These are phyloP conservation scores for Diospyros lotus DNA, from an alignment of 148 eudicot species.

Conservation along the genomic window DNA sequence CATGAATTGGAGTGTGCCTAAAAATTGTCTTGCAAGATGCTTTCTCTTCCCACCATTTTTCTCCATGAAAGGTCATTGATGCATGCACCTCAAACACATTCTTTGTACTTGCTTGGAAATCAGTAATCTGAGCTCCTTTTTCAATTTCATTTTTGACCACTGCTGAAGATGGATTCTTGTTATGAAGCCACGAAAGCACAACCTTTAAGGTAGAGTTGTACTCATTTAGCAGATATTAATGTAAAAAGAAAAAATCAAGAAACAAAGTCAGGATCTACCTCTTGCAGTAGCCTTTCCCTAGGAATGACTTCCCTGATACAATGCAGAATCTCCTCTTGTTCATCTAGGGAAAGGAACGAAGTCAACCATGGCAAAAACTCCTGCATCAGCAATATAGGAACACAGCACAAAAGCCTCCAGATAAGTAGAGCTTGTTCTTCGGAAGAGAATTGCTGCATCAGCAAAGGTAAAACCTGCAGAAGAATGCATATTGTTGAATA, in stretches of 20 bases:
- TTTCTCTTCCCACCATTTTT: conserved; percentile 19
- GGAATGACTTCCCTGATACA: conserved; percentile 61
- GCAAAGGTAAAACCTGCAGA: conserved; percentile 78
- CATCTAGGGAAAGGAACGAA: conserved; percentile 55
- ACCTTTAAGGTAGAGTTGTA: conserved; percentile 39
- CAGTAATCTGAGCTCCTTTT: conserved; percentile 26
- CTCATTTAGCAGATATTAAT: conserved; percentile 15
- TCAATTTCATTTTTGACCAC: conserved; percentile 17
- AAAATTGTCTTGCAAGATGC: conserved; percentile 15
- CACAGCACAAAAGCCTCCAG: conserved; percentile 80
- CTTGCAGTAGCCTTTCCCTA: conserved; percentile 49
- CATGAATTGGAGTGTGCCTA: conserved; percentile 33
- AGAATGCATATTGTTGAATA: conserved; percentile 2
- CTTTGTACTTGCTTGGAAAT: conserved; percentile 27
- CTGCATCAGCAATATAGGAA: conserved; percentile 66
- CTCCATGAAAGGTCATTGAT: conserved; percentile 22
- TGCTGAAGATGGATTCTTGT: conserved; percentile 23
- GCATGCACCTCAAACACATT: conserved; percentile 23
- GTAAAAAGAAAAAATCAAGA: conserved; percentile 5
- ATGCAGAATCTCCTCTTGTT: conserved; percentile 42
- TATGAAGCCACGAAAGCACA: conserved; percentile 61
- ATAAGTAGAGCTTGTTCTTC: conserved; percentile 79
- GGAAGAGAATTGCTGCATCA: conserved; percentile 52
- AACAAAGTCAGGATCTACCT: conserved; percentile 33
- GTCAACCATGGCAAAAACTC: conserved; percentile 78